Evolutionary conservation across 192 early-diverging fungal genomes (phyloP).

Genomic region (Gigaspora rosea): DNA sequence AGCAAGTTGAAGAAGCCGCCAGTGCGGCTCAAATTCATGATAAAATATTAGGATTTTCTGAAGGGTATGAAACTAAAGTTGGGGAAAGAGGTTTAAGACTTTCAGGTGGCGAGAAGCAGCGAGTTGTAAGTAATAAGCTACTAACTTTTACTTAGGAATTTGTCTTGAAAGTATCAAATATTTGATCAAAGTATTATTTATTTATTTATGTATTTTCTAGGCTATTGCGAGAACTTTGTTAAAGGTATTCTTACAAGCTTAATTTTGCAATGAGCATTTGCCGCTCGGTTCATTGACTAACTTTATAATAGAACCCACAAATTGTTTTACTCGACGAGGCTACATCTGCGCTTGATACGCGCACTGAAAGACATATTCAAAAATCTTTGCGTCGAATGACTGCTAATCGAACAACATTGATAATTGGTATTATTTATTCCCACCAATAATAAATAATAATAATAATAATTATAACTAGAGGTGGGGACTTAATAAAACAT

Average conservation of each 20-base stretch:
- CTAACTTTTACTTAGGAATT: not conserved
- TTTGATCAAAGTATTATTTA: too few relatives aligned
- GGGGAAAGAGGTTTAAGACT: slow-evolving; percentile 73
- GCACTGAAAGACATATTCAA: slow-evolving; percentile 57
- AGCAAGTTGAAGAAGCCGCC: slow-evolving; percentile 56
- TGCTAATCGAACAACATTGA: slow-evolving; percentile 74
- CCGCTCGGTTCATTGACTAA: not conserved
- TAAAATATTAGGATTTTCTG: slow-evolving; percentile 57
- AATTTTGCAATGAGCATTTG: not conserved
- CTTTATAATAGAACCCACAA: slow-evolving; percentile 44
- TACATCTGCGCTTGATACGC: slow-evolving; percentile 51
- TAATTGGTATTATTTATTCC: slow-evolving; percentile 57
- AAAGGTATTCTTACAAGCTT: slow-evolving; percentile 46
- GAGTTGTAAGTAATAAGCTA: slow-evolving; percentile 43
- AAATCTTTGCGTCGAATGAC: slow-evolving; percentile 75
- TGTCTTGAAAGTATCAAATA: not conserved
- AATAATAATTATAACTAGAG: not conserved
- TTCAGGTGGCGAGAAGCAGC: slow-evolving; percentile 73
- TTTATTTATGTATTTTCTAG: not conserved
- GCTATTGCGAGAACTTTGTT: slow-evolving; percentile 91
- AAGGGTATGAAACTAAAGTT: slow-evolving; percentile 66
- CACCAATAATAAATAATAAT: not conserved
- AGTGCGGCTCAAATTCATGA: slow-evolving; percentile 62
- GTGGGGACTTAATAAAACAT: too few relatives aligned
- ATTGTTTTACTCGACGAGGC: slow-evolving; percentile 67